Evolutionary conservation across 352 stramenopile species (phyloP).

Genomic region (Phytophthora quininea): DNA sequence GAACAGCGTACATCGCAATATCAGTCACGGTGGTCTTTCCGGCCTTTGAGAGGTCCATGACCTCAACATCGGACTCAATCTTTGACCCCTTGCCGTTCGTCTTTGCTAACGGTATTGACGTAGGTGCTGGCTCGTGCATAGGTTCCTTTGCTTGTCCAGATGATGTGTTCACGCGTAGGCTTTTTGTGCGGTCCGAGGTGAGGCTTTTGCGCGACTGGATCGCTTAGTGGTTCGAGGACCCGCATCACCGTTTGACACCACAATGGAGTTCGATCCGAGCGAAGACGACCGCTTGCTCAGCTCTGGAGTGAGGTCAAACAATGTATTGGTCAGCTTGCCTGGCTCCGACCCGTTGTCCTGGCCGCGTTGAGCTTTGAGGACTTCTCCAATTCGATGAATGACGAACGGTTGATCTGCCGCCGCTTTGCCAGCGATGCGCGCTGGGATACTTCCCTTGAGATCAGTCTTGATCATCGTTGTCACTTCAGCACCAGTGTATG

Average conservation of each 20-base stretch:
- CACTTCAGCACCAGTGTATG: conserved; percentile 63
- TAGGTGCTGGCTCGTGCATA: background rate
- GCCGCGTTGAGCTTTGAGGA: conserved; percentile 60
- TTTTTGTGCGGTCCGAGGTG: conserved; percentile 7
- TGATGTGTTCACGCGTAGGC: conserved; percentile 1
- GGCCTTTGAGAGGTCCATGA: conserved; percentile 34
- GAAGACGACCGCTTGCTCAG: conserved; percentile 21
- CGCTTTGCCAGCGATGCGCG: conserved; percentile 64
- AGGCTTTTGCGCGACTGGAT: no score
- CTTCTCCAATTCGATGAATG: conserved; percentile 55
- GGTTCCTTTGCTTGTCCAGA: background rate
- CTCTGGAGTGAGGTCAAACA: conserved; percentile 33
- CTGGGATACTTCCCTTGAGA: conserved; percentile 72
- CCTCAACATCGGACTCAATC: background rate
- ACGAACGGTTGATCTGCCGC: conserved; percentile 72
- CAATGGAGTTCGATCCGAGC: conserved; percentile 5
- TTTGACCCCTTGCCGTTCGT: background rate
- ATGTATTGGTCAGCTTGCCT: conserved; percentile 56
- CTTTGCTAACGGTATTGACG: conserved; percentile 6
- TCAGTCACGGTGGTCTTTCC: conserved; percentile 44
- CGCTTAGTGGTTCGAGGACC: background rate
- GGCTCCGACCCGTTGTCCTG: conserved; percentile 35
- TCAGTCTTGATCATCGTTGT: conserved; percentile 78
- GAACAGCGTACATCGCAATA: conserved; percentile 48
- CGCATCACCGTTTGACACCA: background rate